These are phyloP conservation scores for Magnusiomyces clavatus DNA, from an alignment of 1,139 yeast genomes.

Conservation along the genomic window DNA sequence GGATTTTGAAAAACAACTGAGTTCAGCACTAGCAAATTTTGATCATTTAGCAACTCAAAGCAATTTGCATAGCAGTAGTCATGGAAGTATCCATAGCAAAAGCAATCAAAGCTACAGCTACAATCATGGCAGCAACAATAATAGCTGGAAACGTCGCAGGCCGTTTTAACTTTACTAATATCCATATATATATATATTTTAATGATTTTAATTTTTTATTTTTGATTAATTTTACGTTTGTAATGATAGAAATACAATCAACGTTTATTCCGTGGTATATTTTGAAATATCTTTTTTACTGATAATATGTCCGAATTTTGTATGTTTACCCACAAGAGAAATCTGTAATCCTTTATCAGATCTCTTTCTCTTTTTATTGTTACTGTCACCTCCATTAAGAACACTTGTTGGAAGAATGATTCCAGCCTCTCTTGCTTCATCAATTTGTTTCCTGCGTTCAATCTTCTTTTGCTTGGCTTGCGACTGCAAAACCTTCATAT, in stretches of 20 bases:
- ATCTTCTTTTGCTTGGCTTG: constrained; percentile 20
- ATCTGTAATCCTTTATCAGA: constrained; percentile 79
- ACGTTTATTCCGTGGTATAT: not conserved
- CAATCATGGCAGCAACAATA: not conserved
- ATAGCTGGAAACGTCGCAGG: not conserved
- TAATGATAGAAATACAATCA: constrained; percentile 6
- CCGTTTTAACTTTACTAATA: not conserved
- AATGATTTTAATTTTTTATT: not conserved
- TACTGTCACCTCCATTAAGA: constrained; percentile 49
- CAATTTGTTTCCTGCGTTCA: constrained; percentile 48
- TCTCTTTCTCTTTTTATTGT: constrained; percentile 27
- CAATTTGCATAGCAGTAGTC: not conserved
- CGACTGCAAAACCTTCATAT: constrained; percentile 64
- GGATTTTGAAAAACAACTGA: too few relatives aligned
- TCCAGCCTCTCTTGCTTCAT: constrained; percentile 80
- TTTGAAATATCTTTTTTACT: constrained; percentile 56
- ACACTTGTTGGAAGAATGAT: constrained; percentile 54
- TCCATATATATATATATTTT: not conserved
- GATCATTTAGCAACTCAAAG: too few relatives aligned
- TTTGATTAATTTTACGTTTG: constrained; percentile 1
- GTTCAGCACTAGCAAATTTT: too few relatives aligned
- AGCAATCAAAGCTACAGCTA: not conserved
- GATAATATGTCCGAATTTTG: constrained; percentile 75
- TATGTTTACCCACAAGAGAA: constrained; percentile 66
- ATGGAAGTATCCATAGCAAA: not conserved